Evolutionary conservation across 1,284 basidiomycete species (phyloP).

Genomic region (Boletellus deceptivus): DNA sequence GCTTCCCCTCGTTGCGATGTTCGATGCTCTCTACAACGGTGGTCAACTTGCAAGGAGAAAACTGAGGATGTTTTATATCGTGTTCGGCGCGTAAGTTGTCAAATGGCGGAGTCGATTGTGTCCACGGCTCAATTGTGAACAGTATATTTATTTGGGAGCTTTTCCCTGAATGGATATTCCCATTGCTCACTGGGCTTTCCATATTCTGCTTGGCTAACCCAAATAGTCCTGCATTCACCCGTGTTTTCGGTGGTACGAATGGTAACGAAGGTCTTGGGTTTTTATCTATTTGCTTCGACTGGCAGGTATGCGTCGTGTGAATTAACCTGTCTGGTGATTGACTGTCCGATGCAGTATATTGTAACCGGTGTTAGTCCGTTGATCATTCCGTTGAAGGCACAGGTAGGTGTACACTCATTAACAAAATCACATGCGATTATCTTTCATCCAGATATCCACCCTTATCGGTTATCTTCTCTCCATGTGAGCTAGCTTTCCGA

Average conservation of each 20-base stretch:
- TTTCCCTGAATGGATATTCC: constrained; percentile 52
- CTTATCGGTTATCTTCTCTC: constrained; percentile 46
- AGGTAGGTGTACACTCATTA: constrained; percentile 23
- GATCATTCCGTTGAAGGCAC: constrained; percentile 46
- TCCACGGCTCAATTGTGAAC: background rate
- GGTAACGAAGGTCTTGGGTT: constrained; percentile 57
- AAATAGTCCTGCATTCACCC: constrained; percentile 46
- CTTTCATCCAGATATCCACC: constrained; percentile 34
- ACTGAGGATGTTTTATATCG: constrained; percentile 48
- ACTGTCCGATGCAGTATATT: constrained; percentile 40
- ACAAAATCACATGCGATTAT: background rate
- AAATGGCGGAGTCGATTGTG: constrained; percentile 19
- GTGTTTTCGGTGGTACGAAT: constrained; percentile 58
- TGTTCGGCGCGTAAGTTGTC: constrained; percentile 38
- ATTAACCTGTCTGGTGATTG: background rate
- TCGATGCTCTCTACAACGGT: constrained; percentile 51
- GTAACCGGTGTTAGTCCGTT: constrained; percentile 43
- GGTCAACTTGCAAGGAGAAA: constrained; percentile 35
- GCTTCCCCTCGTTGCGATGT: constrained; percentile 54
- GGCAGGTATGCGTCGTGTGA: constrained; percentile 9
- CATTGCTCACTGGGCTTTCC: constrained; percentile 46
- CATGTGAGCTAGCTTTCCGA: constrained; percentile 33
- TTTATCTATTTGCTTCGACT: constrained; percentile 45
- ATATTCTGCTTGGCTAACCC: constrained; percentile 62
- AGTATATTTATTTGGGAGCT: constrained; percentile 52